Conservation (phyloP, 306 rosid genomes). For the Biancaea sappan region DNA sequence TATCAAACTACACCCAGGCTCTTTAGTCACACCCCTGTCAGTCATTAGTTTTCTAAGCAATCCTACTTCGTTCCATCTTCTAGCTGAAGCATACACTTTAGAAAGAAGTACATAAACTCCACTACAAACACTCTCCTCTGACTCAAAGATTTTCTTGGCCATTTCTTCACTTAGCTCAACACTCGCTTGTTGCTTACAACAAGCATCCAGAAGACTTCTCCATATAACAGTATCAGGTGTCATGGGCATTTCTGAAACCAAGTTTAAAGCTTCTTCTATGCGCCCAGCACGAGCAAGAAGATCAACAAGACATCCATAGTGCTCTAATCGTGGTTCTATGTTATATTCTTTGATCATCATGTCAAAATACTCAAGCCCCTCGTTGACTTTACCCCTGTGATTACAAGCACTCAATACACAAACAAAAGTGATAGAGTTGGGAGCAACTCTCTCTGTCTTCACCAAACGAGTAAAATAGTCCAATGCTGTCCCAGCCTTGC, state of each 20-base stretch:
- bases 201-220: slow-evolving; percentile 85
- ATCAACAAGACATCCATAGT: slow-evolving; percentile 86
- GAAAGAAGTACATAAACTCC: slow-evolving; percentile 80
- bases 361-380: slow-evolving; percentile 60
- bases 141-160: slow-evolving; percentile 57
- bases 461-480: slow-evolving; percentile 53
- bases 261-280: slow-evolving; percentile 60
- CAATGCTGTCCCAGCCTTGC: slow-evolving; percentile 61
- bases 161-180: slow-evolving; percentile 74
- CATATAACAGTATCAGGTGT: slow-evolving; percentile 82
- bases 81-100: slow-evolving; percentile 73
- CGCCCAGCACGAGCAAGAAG: slow-evolving; percentile 69
- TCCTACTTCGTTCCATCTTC: slow-evolving; percentile 73
- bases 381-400: slow-evolving; percentile 66
- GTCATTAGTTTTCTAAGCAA: slow-evolving; percentile 69
- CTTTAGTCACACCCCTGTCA: slow-evolving; percentile 60
- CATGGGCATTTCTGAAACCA: slow-evolving; percentile 66
- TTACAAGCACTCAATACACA: slow-evolving; percentile 79
- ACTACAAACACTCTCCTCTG: slow-evolving; percentile 50
- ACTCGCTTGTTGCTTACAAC: slow-evolving; percentile 63
- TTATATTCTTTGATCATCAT: slow-evolving; percentile 59
- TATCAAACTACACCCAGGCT: slow-evolving; percentile 75
- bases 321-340: slow-evolving; percentile 65
- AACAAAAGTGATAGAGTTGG: slow-evolving; percentile 76
- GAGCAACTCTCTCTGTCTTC: slow-evolving; percentile 37